Evolutionary conservation across 805 yeast species (phyloP), one percentile per base, ranked within the genome.

Genomic region (Blastobotrys peoriensis): DNA sequence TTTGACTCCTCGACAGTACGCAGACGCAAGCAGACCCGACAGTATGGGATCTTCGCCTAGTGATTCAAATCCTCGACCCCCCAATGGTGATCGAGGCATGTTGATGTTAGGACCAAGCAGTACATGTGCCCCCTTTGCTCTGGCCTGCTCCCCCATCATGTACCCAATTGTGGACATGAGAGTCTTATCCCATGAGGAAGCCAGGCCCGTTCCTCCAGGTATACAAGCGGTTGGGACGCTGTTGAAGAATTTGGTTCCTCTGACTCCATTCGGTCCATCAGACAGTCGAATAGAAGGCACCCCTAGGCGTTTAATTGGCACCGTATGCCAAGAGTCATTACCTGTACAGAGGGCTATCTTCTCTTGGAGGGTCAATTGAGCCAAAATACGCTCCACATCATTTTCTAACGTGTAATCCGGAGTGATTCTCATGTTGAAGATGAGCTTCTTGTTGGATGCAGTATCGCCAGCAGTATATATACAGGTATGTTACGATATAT

Each of bases 1-100:
- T 58, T 78, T 83, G 45, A 78, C 70, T 34, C 83, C 83, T 36
- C 67, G 62, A 43, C 76, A 62, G 30, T 73, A 63, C 13, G 65
- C 58, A 15, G 77, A 68, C 28, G 82, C 70, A 17, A 59, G 67
- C n/a, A 58, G 41, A 46, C 76, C 76, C 4, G 74, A 56, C 27
- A 71, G 55, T 23, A 65, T 60, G 4, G 83, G 83, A 55, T 78
- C 83, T 59, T 78, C 83, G 25, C 74, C 65, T 60, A 73, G 77
- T 33, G 75, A 67, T 57, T 78, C 83, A 54, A 77, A 78, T 2
- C 76, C 76, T 46, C 83, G 62, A 20, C 83, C 81, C 33, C 81
- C 80, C 36, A 72, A 60, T 10, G 81, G 81, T n/a, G 71, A 69
- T 43, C 81, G 64, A 38, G 68, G 75, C 51, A 75, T 76, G 62